Evolutionary conservation across 768 basidiomycete species (phyloP).

Genomic region (Podaxis rugospora): DNA sequence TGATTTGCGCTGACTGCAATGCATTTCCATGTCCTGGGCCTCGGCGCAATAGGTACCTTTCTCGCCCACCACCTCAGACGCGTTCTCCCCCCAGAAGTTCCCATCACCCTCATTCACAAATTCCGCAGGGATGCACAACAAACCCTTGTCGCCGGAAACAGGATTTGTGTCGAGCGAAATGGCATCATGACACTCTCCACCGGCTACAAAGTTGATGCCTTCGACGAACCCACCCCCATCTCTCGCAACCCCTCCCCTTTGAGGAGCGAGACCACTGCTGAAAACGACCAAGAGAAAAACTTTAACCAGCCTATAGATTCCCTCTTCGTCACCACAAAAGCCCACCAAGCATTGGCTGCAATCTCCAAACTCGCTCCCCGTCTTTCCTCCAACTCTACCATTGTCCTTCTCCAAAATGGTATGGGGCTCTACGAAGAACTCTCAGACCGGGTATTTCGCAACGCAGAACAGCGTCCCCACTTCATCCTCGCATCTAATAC

Average conservation of each 20-base stretch:
- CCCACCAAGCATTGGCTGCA: conserved; percentile 56
- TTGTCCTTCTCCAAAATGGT: conserved; percentile 93
- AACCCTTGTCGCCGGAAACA: conserved; percentile 27
- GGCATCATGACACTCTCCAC: conserved; percentile 38
- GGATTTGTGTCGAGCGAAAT: conserved; percentile 44
- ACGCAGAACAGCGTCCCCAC: conserved; percentile 70
- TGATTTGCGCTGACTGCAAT: conserved; percentile 27
- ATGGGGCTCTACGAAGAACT: conserved; percentile 89
- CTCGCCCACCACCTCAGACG: conserved; percentile 76
- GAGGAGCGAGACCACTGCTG: background rate
- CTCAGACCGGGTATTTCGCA: conserved; percentile 61
- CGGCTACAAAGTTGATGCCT: conserved; percentile 50
- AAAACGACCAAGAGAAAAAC: conserved; percentile 6
- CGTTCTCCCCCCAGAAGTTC: conserved; percentile 42
- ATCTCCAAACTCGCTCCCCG: conserved; percentile 58
- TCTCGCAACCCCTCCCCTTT: background rate
- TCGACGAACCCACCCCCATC: conserved; percentile 18
- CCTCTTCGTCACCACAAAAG: conserved; percentile 81
- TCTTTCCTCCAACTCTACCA: conserved; percentile 63
- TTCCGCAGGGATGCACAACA: conserved; percentile 32
- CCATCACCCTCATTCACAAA: conserved; percentile 71
- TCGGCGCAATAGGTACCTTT: conserved; percentile 82
- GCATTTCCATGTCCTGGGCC: conserved; percentile 74
- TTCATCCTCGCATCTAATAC: conserved; percentile 83
- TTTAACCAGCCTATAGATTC: conserved; percentile 51